Evolutionary conservation across 176 grass and related monocot species (phyloP), one percentile per base, ranked within the genome.

Genomic region (sorghum (Sorghum bicolor)): DNA sequence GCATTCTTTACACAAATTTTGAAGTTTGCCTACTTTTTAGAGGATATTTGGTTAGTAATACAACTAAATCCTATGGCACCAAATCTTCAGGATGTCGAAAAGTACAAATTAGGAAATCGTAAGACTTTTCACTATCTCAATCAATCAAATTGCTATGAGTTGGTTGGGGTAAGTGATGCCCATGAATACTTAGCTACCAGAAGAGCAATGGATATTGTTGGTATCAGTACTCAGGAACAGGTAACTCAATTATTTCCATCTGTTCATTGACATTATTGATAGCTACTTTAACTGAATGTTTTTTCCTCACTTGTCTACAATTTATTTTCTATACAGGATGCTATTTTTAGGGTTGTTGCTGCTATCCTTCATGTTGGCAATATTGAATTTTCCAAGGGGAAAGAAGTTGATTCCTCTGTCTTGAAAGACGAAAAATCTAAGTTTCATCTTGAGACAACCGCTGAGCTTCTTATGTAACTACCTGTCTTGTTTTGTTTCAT

Each of bases 161-260:
- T 99, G 72, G 93, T 96, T 87, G 93, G 96, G 31, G 71, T 99
- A 82, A 99, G 90, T 72, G 96, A 99, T 84, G 93, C 96, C 64
- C 87, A 91, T 67, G 96, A 99, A 77, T 99, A 99, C 76, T 90
- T 96, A 67, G 93, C 91, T 67, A 99, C 96, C 34, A 90, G 93
- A 81, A 93, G 93, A 93, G 96, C 96, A 81, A 99, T 99, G 96
- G 96, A 99, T 78, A 85, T 99, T 91, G 93, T 99, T 74, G 96
- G 96, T 66, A 96, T 99, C 9, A 99, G 87, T 85, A 80, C 93
- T 71, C 87, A 96, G 47, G 96, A 99, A 85, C 96, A 99, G 93
- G 96, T 99, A 78, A 25, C 72, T 85, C 67, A 83, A 28, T 87
- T 83, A 7, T 64, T 67, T 84, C 44, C 29, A 74, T 48, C 16